A percentile compares a stretch with the other conserved stretches of the same genome.
These are phyloP conservation scores for Malus asiatica DNA, from an alignment of 306 rosid genomes.

Conservation along the genomic window DNA sequence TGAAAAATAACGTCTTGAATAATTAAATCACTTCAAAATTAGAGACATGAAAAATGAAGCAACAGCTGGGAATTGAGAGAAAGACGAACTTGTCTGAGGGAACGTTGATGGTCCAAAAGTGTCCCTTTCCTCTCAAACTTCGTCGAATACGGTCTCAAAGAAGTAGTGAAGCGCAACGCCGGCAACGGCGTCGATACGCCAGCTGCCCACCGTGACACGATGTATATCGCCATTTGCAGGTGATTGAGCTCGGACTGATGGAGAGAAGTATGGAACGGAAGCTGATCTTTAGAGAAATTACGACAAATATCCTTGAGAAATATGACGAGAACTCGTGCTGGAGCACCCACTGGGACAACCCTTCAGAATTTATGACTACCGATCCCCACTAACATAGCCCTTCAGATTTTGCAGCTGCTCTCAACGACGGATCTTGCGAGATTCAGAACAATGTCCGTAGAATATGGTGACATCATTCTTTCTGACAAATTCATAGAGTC, in stretches of 20 bases:
- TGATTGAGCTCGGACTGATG: neutral
- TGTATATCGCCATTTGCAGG: constrained; percentile 42
- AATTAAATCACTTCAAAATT: neutral
- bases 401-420: no score
- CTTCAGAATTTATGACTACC: no score
- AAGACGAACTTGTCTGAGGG: constrained; percentile 78
- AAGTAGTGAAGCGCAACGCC: constrained; percentile 34
- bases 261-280: neutral
- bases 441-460: no score
- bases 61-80: neutral
- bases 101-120: constrained; percentile 88
- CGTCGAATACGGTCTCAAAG: constrained; percentile 49
- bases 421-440: no score
- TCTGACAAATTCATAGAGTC: no score
- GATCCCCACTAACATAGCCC: no score
- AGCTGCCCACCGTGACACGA: constrained; percentile 51
- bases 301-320: no score
- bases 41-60: neutral
- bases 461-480: no score
- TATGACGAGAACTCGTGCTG: no score
- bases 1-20: constrained; percentile 1
- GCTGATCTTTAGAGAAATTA: no score
- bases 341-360: no score
- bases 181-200: constrained; percentile 29
- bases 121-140: constrained; percentile 84